phyloP scores from a whole-genome alignment of 140 eudicot genomes.

The Anethum foeniculum region DNA sequence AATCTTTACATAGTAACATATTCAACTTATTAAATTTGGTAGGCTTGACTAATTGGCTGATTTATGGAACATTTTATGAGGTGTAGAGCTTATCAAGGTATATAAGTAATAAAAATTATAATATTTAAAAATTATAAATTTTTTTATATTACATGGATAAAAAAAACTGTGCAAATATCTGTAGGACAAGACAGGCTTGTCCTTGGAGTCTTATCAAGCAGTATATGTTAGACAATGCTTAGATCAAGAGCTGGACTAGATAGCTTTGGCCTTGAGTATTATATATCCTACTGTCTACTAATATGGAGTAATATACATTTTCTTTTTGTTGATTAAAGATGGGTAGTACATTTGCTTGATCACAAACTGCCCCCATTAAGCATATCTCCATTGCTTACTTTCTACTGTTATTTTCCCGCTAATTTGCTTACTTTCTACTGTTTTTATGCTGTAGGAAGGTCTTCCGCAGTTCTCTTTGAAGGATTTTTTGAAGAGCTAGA shows the following conservation, averaged over 20 bases:
- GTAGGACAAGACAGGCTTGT: background rate
- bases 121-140: background rate
- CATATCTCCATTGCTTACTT: background rate
- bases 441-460: constrained; percentile 38
- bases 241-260: background rate
- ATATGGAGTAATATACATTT: background rate
- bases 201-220: background rate
- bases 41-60: background rate
- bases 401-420: background rate
- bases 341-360: background rate
- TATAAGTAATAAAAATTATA: background rate
- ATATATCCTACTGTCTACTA: background rate
- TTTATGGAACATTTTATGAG: background rate
- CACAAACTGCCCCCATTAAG: background rate
- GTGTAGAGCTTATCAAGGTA: background rate
- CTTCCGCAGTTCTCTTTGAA: constrained; percentile 43
- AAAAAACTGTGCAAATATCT: background rate
- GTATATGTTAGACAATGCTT: background rate
- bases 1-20: background rate
- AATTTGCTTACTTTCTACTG: background rate
- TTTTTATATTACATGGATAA: background rate
- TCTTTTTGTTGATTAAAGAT: background rate
- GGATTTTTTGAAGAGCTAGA: constrained; percentile 61
- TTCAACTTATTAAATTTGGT: background rate
- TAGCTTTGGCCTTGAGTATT: background rate